These are phyloP conservation scores for Harrya chromipes DNA, from an alignment of 768 basidiomycete genomes.

Conservation along the genomic window DNA sequence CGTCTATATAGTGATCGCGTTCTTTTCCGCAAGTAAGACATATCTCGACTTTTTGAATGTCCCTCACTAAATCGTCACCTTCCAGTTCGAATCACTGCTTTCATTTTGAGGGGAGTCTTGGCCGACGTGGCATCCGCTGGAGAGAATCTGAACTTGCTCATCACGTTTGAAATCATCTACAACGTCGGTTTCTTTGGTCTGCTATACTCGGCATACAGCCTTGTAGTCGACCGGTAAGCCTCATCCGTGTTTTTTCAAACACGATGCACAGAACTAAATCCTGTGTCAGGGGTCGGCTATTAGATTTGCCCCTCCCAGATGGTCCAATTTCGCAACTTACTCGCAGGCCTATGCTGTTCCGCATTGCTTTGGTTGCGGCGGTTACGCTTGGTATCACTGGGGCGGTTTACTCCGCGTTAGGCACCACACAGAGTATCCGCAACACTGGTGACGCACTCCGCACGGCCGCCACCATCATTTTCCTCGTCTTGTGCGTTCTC, in stretches of 20 bases:
- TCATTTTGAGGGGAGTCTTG: constrained; percentile 27
- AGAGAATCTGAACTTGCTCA: constrained; percentile 19
- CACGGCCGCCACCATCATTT: constrained; percentile 25
- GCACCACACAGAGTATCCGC: constrained; percentile 4
- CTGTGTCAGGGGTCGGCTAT: constrained; percentile 16
- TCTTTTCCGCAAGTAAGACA: constrained; percentile 30
- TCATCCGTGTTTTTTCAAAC: not conserved
- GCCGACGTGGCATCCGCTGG: constrained; percentile 21
- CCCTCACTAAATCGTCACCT: not conserved
- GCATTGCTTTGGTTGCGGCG: constrained; percentile 21
- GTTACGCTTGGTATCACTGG: constrained; percentile 28
- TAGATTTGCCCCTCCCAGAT: constrained; percentile 23
- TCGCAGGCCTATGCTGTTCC: constrained; percentile 23
- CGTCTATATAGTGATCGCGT: constrained; percentile 25
- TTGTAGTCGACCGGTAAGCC: constrained; percentile 32
- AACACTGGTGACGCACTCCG: constrained; percentile 21
- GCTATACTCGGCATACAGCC: constrained; percentile 33
- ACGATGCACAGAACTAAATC: not conserved
- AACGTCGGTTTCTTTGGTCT: constrained; percentile 36
- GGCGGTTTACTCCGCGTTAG: constrained; percentile 15
- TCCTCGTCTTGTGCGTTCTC: constrained; percentile 27
- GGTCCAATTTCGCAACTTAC: constrained; percentile 21
- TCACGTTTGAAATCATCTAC: constrained; percentile 33
- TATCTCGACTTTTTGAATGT: not conserved
- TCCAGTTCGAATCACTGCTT: constrained; percentile 32